Percentiles rank a stretch among this genome's conserved stretches.
phyloP scores from a whole-genome alignment of 371 early-diverging fungal species.

The Choanephora cucurbitarum region DNA sequence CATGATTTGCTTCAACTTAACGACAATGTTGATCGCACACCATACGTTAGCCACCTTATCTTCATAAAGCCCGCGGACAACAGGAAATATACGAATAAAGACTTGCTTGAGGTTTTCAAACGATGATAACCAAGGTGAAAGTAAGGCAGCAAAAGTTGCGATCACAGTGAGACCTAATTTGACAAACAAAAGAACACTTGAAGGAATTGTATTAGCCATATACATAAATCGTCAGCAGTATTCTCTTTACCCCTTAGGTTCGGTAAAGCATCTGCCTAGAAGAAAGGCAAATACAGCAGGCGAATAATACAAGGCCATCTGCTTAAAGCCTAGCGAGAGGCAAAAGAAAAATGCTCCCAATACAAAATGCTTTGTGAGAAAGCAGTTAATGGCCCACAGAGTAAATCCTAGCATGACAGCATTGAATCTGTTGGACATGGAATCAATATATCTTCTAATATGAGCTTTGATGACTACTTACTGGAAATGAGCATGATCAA shows the following conservation, averaged over 20 bases:
- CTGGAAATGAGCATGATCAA: slow-evolving; percentile 98
- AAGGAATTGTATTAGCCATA: too few species aligned
- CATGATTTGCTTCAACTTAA: slow-evolving; percentile 79
- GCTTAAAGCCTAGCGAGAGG: slow-evolving; percentile 86
- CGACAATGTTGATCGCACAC: slow-evolving; percentile 86
- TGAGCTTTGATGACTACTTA: slow-evolving; percentile 22
- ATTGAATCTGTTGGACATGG: slow-evolving; percentile 81
- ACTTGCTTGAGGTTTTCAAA: slow-evolving; percentile 76
- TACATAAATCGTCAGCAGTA: too few species aligned
- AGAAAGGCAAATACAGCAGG: slow-evolving; percentile 88
- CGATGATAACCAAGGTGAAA: slow-evolving; percentile 73
- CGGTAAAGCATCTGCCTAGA: slow-evolving; percentile 71
- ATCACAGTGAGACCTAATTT: slow-evolving; percentile 79
- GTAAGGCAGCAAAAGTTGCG: slow-evolving; percentile 62
- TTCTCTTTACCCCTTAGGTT: slow-evolving; percentile 48
- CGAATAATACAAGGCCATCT: slow-evolving; percentile 95
- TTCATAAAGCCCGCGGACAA: slow-evolving; percentile 93
- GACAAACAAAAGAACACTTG: slow-evolving; percentile 59
- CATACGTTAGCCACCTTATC: slow-evolving; percentile 98
- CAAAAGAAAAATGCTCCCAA: slow-evolving; percentile 81
- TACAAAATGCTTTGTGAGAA: slow-evolving; percentile 60
- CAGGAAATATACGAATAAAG: slow-evolving; percentile 84
- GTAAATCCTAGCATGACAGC: slow-evolving; percentile 91
- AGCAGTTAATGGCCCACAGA: slow-evolving; percentile 72
- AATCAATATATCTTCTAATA: too few species aligned